These are phyloP conservation scores for Hanseniaspora valbyensis DNA, from an alignment of 805 yeast genomes.

Conservation along the genomic window DNA sequence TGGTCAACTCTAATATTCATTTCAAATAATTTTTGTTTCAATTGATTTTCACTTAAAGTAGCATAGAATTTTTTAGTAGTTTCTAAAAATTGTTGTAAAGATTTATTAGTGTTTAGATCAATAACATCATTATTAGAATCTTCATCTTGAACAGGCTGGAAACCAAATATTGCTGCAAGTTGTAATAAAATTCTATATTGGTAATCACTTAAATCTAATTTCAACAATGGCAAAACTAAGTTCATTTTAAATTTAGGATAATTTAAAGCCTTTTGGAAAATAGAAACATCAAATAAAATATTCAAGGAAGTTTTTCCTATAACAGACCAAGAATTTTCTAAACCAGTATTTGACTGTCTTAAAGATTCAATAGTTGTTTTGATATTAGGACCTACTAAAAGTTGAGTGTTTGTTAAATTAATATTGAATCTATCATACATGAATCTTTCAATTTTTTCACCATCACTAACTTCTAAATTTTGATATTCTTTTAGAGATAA, in stretches of 20 bases:
- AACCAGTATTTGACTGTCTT: conserved; percentile 33
- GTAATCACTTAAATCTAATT: conserved; percentile 67
- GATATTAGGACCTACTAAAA: conserved; percentile 73
- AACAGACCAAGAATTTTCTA: conserved; percentile 38
- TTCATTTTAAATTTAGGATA: conserved; percentile 62
- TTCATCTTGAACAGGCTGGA: conserved; percentile 43
- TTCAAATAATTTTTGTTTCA: conserved; percentile 56
- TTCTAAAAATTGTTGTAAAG: conserved; percentile 22
- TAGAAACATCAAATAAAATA: conserved; percentile 68
- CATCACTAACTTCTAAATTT: conserved; percentile 28
- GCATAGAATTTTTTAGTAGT: conserved; percentile 25
- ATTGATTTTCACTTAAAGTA: conserved; percentile 36
- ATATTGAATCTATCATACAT: conserved; percentile 85
- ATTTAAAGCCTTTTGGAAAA: conserved; percentile 66
- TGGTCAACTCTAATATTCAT: conserved; percentile 57
- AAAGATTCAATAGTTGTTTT: conserved; percentile 66
- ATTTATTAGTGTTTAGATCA: conserved; percentile 13
- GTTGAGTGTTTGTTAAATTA: conserved; percentile 71
- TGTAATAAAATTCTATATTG: conserved; percentile 85
- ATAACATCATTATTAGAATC: conserved; percentile 13
- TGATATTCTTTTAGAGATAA: conserved; percentile 64
- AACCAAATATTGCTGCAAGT: conserved; percentile 41
- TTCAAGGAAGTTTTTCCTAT: conserved; percentile 68
- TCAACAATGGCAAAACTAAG: conserved; percentile 65
- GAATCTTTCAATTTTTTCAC: conserved; percentile 46